These are phyloP conservation scores for Triticum urartu DNA, from an alignment of 176 grass and related monocot genomes.

Conservation along the genomic window DNA sequence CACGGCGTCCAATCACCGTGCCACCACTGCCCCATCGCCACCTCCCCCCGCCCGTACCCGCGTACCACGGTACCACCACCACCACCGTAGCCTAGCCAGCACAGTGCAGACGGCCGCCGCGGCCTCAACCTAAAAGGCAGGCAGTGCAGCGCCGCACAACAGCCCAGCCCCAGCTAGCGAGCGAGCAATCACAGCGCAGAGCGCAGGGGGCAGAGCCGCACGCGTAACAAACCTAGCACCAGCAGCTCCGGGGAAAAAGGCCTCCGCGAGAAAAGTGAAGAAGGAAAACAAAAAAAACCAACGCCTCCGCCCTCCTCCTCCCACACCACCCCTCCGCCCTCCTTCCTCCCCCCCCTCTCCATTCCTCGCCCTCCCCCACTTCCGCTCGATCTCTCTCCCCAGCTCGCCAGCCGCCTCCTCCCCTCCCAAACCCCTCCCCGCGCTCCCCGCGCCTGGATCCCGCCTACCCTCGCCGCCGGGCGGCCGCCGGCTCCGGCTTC, in stretches of 20 bases:
- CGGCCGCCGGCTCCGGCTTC: neutral
- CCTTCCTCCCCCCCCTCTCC: neutral
- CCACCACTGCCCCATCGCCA: neutral
- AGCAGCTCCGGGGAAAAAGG: neutral
- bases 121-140: neutral
- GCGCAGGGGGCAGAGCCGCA: slow-evolving; percentile 1
- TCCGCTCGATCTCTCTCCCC: neutral
- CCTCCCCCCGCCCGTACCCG: neutral
- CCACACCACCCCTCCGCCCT: neutral
- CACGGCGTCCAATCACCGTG: slow-evolving; percentile 11
- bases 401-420: neutral
- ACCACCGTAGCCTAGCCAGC: neutral
- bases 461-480: neutral
- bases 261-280: neutral
- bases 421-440: neutral
- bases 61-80: neutral
- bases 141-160: neutral
- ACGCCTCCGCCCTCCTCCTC: neutral
- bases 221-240: neutral
- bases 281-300: neutral
- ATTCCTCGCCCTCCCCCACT: neutral
- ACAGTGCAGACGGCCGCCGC: neutral
- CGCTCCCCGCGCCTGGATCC: neutral
- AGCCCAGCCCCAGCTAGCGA: neutral
- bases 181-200: neutral